phyloP scores from a whole-genome alignment of 2,329 filamentous ascomycete species.

The Berkeleyomyces basicola region DNA sequence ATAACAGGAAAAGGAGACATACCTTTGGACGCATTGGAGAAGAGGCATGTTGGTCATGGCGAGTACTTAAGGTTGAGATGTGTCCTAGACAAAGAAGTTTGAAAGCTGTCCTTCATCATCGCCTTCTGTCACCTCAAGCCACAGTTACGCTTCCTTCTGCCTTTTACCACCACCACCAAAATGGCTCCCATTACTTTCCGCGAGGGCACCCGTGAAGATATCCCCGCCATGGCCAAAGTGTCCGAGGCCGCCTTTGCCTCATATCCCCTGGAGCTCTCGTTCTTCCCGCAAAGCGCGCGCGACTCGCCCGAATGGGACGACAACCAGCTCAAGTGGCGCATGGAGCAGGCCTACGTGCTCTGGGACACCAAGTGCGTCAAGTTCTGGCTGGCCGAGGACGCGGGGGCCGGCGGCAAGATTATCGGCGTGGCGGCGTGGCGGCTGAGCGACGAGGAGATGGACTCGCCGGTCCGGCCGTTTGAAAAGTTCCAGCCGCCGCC shows the following conservation, averaged over 20 bases:
- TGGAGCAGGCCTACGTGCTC: background rate
- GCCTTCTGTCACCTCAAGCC: background rate
- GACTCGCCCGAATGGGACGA: background rate
- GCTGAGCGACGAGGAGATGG: background rate
- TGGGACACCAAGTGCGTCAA: background rate
- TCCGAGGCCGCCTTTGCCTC: background rate
- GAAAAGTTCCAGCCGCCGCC: background rate
- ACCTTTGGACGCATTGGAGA: background rate
- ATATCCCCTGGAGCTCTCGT: background rate
- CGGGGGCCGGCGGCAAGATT: background rate
- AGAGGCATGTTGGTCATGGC: background rate
- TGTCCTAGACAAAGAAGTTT: background rate
- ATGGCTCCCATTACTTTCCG: background rate
- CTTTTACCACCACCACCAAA: background rate
- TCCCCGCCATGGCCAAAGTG: background rate
- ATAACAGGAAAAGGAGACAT: background rate
- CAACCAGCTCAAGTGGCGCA: background rate
- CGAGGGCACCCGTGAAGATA: background rate
- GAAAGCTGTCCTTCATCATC: background rate
- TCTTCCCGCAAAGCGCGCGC: background rate
- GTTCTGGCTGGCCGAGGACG: background rate
- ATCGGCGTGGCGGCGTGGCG: background rate
- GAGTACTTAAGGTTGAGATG: background rate
- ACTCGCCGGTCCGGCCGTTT: background rate
- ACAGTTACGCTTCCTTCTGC: background rate